A percentile compares a stretch with the other conserved stretches of the same genome.
These are phyloP conservation scores for Linum tenue DNA, from an alignment of 345 rosid genomes.

Conservation along the genomic window DNA sequence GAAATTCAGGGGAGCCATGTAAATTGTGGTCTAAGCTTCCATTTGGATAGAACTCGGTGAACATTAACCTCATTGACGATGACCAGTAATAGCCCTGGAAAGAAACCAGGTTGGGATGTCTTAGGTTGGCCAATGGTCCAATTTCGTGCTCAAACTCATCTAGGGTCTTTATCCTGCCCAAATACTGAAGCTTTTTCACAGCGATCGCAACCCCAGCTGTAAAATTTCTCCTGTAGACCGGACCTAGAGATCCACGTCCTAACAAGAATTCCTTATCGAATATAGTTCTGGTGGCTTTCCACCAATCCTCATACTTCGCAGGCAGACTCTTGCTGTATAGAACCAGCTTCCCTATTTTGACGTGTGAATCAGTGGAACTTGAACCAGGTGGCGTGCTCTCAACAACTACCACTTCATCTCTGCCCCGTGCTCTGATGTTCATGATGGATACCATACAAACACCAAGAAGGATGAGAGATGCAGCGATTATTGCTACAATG, in stretches of 20 bases:
- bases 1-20: conserved; percentile 36
- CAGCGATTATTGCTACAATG: conserved; percentile 75
- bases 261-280: conserved; percentile 80
- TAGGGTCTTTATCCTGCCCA: conserved; percentile 79
- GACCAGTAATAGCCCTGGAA: conserved; percentile 94
- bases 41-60: conserved; percentile 60
- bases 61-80: conserved; percentile 63
- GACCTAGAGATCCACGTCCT: conserved; percentile 82
- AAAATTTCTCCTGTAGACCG: conserved; percentile 67
- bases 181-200: conserved; percentile 80
- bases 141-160: conserved; percentile 92
- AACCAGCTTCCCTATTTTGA: conserved; percentile 82
- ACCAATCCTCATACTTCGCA: conserved; percentile 94
- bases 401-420: conserved; percentile 35
- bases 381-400: conserved; percentile 79
- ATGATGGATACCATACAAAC: conserved; percentile 68
- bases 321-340: conserved; percentile 91
- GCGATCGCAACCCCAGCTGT: conserved; percentile 89
- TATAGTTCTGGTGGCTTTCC: conserved; percentile 79
- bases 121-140: conserved; percentile 62
- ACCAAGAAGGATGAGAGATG: conserved; percentile 72
- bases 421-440: conserved; percentile 68
- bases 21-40: conserved; percentile 79
- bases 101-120: conserved; percentile 62
- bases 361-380: conserved; percentile 56